Base-by-base conservation (phyloP, 2,329 filamentous ascomycete species). In the Penicillium sp. region DNA sequence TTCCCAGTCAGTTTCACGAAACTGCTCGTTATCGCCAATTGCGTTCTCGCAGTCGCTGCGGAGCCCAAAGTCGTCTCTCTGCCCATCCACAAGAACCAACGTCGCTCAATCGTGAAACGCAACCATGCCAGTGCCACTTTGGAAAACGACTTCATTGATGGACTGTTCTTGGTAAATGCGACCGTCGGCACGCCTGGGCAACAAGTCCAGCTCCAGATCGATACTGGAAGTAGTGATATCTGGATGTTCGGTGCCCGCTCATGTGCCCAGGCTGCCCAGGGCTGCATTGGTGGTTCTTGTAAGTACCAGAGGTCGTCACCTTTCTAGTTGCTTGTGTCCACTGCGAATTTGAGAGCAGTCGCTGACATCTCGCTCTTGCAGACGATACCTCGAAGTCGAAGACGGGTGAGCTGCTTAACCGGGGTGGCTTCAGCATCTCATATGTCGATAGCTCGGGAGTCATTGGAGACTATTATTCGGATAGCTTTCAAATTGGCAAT, bases 171-270 rank as follows among this genome's bases (percentile, higher is more conserved):
- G 49, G 19, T 50, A 19, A 50, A 50, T 50, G 49, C 31, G 35
- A 50, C 49, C 11, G 49, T 50, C 11, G 49, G 49, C n/a, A 50
- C 49, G 2, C 49, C 49, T 13, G 49, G 35, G 3, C 49, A 50
- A 24, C 19, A 10, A 9, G 35, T 50, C 1, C 49, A 50, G 33
- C 33, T 50, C 13, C 49, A 50, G 18, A 50, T 50, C 35, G 49
- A 50, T 35, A 50, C 49, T 35, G 49, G 49, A 10, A 50, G 49
- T 22, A 50, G 49, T 24, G 49, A 50, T 39, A 50, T 50, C 49
- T 50, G 49, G 49, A 18, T 50, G 11, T 37, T 50, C 19, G 49
- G 49, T 16, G 22, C 18, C 22, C 22, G 18, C 18, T n/a, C 49
- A 10, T 50, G 49, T 19, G 14, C 22, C 13, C 33, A 37, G 6